Percentiles rank a stretch among this genome's conserved stretches.
phyloP scores from a whole-genome alignment of 2,329 filamentous ascomycete genomes.

The Bipolaris cookei region DNA sequence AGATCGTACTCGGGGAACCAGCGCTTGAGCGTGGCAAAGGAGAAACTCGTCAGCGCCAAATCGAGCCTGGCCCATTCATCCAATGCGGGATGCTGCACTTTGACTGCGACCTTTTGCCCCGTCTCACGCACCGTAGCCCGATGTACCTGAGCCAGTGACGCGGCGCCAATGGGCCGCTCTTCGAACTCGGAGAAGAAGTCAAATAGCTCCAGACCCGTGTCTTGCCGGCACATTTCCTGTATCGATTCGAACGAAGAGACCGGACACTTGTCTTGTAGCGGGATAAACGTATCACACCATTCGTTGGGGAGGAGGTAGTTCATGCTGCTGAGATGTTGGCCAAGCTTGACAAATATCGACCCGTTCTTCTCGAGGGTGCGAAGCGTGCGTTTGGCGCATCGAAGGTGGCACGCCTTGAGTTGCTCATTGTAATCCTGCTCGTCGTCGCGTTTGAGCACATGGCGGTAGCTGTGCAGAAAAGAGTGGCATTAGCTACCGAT shows the following conservation, averaged over 20 bases:
- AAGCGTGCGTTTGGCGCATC: conserved; percentile 88
- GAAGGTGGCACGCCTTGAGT: conserved; percentile 84
- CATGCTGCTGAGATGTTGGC: conserved; percentile 94
- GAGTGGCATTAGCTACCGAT: conserved; percentile 20
- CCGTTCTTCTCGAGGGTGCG: conserved; percentile 92
- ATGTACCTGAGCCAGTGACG: conserved; percentile 93
- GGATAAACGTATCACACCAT: conserved; percentile 96
- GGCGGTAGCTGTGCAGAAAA: conserved; percentile 73
- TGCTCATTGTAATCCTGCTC: conserved; percentile 69
- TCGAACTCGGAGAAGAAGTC: conserved; percentile 90
- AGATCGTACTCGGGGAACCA: conserved; percentile 98
- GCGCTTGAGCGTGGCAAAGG: conserved; percentile 84
- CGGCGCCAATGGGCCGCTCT: conserved; percentile 81
- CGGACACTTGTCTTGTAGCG: conserved; percentile 93
- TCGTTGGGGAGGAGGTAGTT: conserved; percentile 90
- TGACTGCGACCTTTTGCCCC: conserved; percentile 89
- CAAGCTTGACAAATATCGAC: conserved; percentile 97
- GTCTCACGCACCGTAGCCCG: conserved; percentile 81
- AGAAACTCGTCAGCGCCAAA: conserved; percentile 82
- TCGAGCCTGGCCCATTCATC: conserved; percentile 91
- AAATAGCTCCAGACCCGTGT: conserved; percentile 79
- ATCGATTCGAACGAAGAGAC: conserved; percentile 89
- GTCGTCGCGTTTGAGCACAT: conserved; percentile 75
- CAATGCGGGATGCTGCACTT: conserved; percentile 90
- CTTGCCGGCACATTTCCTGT: conserved; percentile 80